Percentiles rank a stretch among this genome's conserved stretches.
These are phyloP conservation scores for Pythium vanterpoolii DNA, from an alignment of 352 stramenopile species.

Conservation along the genomic window DNA sequence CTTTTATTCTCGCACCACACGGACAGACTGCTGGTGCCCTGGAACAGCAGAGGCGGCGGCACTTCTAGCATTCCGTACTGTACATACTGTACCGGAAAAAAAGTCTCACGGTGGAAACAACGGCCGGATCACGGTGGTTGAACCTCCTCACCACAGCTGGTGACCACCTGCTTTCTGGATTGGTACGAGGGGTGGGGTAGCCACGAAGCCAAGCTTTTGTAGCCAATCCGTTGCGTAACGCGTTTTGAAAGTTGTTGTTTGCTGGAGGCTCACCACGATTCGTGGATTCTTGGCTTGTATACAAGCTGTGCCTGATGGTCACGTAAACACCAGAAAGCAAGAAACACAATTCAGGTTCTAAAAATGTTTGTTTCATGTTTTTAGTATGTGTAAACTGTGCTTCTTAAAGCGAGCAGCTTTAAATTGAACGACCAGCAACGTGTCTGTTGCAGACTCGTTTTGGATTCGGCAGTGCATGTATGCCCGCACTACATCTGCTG, in stretches of 20 bases:
- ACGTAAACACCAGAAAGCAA: no score
- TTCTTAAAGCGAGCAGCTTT: no score
- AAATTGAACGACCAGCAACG: not conserved
- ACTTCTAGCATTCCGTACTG: no score
- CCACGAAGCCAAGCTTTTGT: not conserved
- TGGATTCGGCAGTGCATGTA: no score
- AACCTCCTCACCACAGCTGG: slow-evolving; percentile 22
- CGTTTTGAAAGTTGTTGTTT: slow-evolving; percentile 1
- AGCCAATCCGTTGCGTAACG: not conserved
- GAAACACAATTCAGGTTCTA: no score
- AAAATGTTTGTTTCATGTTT: no score
- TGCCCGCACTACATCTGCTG: slow-evolving; percentile 1
- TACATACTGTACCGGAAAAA: slow-evolving; percentile 12
- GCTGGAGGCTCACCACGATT: slow-evolving; percentile 17
- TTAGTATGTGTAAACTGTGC: no score
- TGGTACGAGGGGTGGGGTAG: slow-evolving; percentile 13
- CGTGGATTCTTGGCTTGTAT: no score
- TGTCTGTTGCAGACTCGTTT: not conserved
- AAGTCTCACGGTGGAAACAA: slow-evolving; percentile 8
- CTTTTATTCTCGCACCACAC: slow-evolving; percentile 3
- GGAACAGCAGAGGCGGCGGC: slow-evolving; percentile 19
- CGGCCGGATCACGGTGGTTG: slow-evolving; percentile 14
- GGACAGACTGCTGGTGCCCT: slow-evolving; percentile 19
- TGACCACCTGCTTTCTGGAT: slow-evolving; percentile 24
- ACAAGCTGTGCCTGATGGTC: no score